Conservation (phyloP, 345 rosid genomes). For the Salix dunnii region DNA sequence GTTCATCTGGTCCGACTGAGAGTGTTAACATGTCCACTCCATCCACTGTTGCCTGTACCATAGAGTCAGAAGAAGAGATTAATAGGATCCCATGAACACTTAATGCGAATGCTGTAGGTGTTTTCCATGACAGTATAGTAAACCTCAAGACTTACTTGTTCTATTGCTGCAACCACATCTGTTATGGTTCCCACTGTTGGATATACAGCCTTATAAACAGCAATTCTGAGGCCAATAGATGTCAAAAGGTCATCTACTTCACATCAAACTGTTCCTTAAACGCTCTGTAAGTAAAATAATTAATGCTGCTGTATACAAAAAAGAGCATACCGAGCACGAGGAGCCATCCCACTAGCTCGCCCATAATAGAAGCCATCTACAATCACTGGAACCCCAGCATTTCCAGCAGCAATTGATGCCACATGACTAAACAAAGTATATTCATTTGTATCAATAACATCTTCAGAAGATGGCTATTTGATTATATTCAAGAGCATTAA, state of each 20-base stretch:
- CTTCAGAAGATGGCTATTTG: background rate
- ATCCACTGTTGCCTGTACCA: conserved; percentile 54
- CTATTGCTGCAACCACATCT: conserved; percentile 84
- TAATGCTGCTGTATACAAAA: background rate
- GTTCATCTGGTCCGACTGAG: conserved; percentile 69
- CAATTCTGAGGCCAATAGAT: conserved; percentile 42
- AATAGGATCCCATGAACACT: background rate
- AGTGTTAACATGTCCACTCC: conserved; percentile 67
- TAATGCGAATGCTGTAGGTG: background rate
- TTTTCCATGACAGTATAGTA: background rate
- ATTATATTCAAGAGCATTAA: background rate
- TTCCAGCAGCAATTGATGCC: conserved; percentile 82
- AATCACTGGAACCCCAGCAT: conserved; percentile 65
- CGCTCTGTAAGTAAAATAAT: background rate
- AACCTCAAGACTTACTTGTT: conserved; percentile 48
- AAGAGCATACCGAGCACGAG: conserved; percentile 58
- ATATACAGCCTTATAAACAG: conserved; percentile 78
- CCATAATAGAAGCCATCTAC: conserved; percentile 69
- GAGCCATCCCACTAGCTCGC: conserved; percentile 81
- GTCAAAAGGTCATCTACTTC: background rate
- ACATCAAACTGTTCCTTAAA: background rate
- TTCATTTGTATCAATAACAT: background rate
- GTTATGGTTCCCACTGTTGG: conserved; percentile 72
- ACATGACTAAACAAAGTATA: conserved; percentile 53
- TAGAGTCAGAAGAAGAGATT: background rate